phyloP scores from a whole-genome alignment of 2,329 filamentous ascomycete genomes.

The Colletotrichum sp. region DNA sequence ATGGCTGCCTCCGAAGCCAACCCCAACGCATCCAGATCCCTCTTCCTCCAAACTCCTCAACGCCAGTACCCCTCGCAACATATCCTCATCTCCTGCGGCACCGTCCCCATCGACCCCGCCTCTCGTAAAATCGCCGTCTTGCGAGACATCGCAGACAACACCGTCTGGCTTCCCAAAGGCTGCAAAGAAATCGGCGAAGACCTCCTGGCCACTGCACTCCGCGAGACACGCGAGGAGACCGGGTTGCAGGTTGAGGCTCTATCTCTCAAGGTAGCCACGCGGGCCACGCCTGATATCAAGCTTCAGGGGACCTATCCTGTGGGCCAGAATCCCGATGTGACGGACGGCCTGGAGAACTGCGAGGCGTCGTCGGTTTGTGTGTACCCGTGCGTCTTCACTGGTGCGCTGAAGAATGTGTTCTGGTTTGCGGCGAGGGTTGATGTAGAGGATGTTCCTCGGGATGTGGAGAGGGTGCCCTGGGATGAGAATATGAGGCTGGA shows the following conservation, averaged over 20 bases:
- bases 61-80: neutral
- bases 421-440: constrained; percentile 40
- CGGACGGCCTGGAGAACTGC: neutral
- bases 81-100: constrained; percentile 38
- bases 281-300: neutral
- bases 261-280: neutral
- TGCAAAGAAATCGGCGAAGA: constrained; percentile 52
- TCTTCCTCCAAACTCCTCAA: neutral
- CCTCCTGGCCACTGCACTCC: constrained; percentile 45
- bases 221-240: constrained; percentile 54
- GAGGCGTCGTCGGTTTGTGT: constrained; percentile 40
- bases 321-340: neutral
- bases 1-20: neutral
- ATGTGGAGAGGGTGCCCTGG: constrained; percentile 28
- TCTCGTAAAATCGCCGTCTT: constrained; percentile 37
- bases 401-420: constrained; percentile 41
- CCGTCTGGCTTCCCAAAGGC: constrained; percentile 52
- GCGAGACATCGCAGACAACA: constrained; percentile 47
- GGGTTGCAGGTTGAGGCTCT: constrained; percentile 26
- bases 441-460: constrained; percentile 26
- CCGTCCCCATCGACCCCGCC: constrained; percentile 46
- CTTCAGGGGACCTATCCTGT: neutral
- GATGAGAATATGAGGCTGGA: constrained; percentile 8
- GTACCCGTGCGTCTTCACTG: constrained; percentile 38
- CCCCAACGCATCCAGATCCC: neutral